A percentile compares a stretch with the other conserved stretches of the same genome.
These are phyloP conservation scores for Juncus effusus DNA, from an alignment of 176 grass and related monocot species.

Conservation along the genomic window DNA sequence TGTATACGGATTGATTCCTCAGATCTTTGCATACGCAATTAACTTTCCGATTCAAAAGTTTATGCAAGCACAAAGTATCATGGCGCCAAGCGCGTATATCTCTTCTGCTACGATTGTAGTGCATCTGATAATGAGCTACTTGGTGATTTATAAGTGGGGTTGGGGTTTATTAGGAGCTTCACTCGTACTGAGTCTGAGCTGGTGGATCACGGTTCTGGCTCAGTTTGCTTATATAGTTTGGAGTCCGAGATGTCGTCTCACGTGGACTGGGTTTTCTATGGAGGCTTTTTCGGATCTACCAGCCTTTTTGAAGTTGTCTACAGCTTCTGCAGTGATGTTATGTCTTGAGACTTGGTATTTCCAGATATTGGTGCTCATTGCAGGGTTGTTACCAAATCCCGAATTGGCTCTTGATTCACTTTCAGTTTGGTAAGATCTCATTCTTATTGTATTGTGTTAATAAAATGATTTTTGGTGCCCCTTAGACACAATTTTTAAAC, in stretches of 20 bases:
- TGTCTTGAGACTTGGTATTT: constrained; percentile 59
- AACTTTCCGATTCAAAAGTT: constrained; percentile 45
- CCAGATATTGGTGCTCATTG: constrained; percentile 57
- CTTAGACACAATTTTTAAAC: not conserved
- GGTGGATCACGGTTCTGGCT: constrained; percentile 37
- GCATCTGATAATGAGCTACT: constrained; percentile 51
- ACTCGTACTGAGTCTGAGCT: constrained; percentile 42
- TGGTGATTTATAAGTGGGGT: constrained; percentile 41
- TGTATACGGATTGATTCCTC: constrained; percentile 35
- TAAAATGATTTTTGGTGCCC: no score
- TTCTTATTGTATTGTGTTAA: no score
- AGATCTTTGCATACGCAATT: constrained; percentile 33
- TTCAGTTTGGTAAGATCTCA: constrained; percentile 30
- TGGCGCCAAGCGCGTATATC: constrained; percentile 60
- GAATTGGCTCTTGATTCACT: constrained; percentile 55
- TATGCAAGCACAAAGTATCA: constrained; percentile 60
- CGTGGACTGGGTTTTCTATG: constrained; percentile 48
- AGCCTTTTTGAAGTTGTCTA: constrained; percentile 40
- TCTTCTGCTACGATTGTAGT: constrained; percentile 36
- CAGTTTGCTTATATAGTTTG: constrained; percentile 34
- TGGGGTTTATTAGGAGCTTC: constrained; percentile 43
- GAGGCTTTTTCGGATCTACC: constrained; percentile 41
- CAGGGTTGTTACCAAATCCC: constrained; percentile 55
- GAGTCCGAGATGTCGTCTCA: constrained; percentile 37
- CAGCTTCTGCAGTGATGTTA: constrained; percentile 50